Conservation (phyloP, 805 yeast species). For the Blastobotrys terrestris region DNA sequence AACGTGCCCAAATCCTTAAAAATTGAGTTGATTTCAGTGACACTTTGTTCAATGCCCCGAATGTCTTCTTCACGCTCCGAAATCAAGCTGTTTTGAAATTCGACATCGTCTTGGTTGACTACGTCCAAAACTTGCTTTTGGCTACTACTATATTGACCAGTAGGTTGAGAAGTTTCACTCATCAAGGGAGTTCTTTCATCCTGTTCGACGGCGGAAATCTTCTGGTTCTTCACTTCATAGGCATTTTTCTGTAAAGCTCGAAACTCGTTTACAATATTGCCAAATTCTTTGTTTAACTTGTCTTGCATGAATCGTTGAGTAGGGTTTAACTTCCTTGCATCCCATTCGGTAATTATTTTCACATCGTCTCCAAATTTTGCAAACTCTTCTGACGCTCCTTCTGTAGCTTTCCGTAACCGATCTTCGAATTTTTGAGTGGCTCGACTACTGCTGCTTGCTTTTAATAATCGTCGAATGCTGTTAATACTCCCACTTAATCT, state of each 20-base stretch:
- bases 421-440: slow-evolving; percentile 9
- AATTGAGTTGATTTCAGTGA: slow-evolving; percentile 77
- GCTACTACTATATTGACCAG: slow-evolving; percentile 24
- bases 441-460: slow-evolving; percentile 7
- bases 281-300: slow-evolving; percentile 52
- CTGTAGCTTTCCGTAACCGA: slow-evolving; percentile 13
- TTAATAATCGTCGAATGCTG: slow-evolving; percentile 9
- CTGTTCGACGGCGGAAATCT: background rate
- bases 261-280: slow-evolving; percentile 43
- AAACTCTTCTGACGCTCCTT: slow-evolving; percentile 16
- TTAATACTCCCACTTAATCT: slow-evolving; percentile 13
- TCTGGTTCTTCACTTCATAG: slow-evolving; percentile 39
- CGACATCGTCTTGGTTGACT: slow-evolving; percentile 25
- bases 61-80: slow-evolving; percentile 73
- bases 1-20: slow-evolving; percentile 74
- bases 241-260: slow-evolving; percentile 40
- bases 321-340: slow-evolving; percentile 11
- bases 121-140: slow-evolving; percentile 42
- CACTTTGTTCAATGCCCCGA: slow-evolving; percentile 65
- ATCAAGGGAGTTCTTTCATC: slow-evolving; percentile 21
- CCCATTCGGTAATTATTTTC: slow-evolving; percentile 15
- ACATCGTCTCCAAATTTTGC: slow-evolving; percentile 13
- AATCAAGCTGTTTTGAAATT: slow-evolving; percentile 34
- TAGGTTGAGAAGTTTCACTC: slow-evolving; percentile 16
- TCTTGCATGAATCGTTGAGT: slow-evolving; percentile 38